Evolutionary conservation across 2,329 filamentous ascomycete species (phyloP), one percentile per base, ranked within the genome.

Genomic region (Emergomyces africanus): DNA sequence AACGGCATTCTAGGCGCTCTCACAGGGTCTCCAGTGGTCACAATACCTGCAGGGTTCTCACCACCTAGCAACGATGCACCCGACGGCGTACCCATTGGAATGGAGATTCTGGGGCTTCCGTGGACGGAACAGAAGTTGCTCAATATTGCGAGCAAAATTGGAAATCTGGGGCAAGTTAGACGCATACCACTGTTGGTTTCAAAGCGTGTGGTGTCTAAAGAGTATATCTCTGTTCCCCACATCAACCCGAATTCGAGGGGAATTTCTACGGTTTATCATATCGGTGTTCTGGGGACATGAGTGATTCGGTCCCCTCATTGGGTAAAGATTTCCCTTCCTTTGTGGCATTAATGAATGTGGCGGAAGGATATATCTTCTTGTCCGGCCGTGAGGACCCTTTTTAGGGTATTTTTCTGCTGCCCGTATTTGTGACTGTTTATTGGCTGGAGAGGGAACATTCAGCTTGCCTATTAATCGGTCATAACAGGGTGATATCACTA

Each of bases 81-180:
- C 0, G 66, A 77, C 37, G 83, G 83, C 1, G 76, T 87, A 5
- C 84, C 84, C 0, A 77, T 87, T 44, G 84, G 84, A 0, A 79
- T 86, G 77, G 84, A 87, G 71, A 79, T 87, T 25, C 66, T 87
- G 60, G 83, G 84, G 0, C 65, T 73, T 61, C 78, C 78, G 4
- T 85, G 80, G 75, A 75, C 69, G 2, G 84, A 87, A 64, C 72
- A 72, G 44, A 76, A 75, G 63, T 67, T 85, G 61, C 66, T 85
- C 53, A 73, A 74, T 49, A 75, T 84, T 39, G 83, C 80, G n/a
- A 78, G 74, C 59, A 68, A 72, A 51, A 72, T 84, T 30, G 78
- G 81, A 64, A 67, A 71, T 50, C 64, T 81, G 51, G 57, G 54
- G 35, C 73, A 76, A 60, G 69, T 78, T 25, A 75, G 81, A 61